A percentile compares a stretch with the other conserved stretches of the same genome.
Conservation (phyloP, 2,329 filamentous ascomycete genomes). For the Penicillium crustosum region DNA sequence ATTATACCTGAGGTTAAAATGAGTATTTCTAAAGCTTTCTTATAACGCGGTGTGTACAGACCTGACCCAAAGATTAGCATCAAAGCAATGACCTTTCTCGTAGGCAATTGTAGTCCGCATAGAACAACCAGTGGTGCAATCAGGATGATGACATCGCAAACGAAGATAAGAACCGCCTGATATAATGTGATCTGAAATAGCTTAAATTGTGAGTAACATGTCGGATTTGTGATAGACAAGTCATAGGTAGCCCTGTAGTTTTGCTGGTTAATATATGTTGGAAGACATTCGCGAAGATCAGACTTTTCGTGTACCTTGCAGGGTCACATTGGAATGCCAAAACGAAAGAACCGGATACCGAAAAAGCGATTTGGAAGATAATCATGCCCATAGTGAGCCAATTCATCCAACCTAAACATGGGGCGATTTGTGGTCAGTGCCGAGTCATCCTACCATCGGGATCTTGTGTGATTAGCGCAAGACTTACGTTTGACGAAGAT, state of each 20-base stretch:
- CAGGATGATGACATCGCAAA: constrained; percentile 6
- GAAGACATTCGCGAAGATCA: neutral
- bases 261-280: neutral
- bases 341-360: constrained; percentile 6
- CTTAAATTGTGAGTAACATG: constrained; percentile 9
- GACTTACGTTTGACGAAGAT: constrained; percentile 10
- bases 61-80: constrained; percentile 14
- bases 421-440: neutral
- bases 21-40: neutral
- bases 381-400: constrained; percentile 6
- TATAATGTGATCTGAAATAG: constrained; percentile 8
- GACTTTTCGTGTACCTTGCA: neutral
- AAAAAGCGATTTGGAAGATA: constrained; percentile 6
- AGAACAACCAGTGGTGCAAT: constrained; percentile 5
- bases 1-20: constrained; percentile 11
- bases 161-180: constrained; percentile 11
- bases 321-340: constrained; percentile 9
- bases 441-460: neutral
- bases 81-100: constrained; percentile 8
- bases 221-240: neutral
- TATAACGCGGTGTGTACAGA: neutral
- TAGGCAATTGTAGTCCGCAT: constrained; percentile 6
- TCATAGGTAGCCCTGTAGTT: neutral
- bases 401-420: constrained; percentile 7
- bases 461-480: too few relatives aligned